Base-by-base conservation (phyloP, 176 grass and related monocot species). In the Carex myosuroides region DNA sequence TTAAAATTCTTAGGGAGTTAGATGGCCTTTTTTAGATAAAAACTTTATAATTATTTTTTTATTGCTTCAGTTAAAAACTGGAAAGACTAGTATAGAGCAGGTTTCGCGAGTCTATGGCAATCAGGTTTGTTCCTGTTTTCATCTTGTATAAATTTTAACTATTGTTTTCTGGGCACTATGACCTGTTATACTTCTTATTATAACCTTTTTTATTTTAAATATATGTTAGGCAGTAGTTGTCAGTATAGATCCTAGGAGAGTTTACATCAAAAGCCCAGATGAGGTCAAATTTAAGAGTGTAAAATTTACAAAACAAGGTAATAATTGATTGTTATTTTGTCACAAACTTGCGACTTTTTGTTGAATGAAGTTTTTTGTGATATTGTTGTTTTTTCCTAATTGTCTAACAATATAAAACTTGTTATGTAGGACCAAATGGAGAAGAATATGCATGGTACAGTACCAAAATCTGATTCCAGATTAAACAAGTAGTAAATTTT, bases 371-470 rank as follows among this genome's bases (percentile, higher is more conserved):
- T 18, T 37, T 24, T 86, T 74, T 86, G 1, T 79, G 21, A 72
- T 87, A 70, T 62, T 70, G 21, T 78, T 84, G 32, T 48, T 90
- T 76, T 66, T 61, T 59, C 64, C 5, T 64, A 71, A 66, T 86
- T 69, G 78, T 70, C 11, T 88, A 71, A 64, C 21, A 68, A 55
- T 78, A 16, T 78, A 2, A 78, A 78, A 78, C 24, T 76, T 54
- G 64, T 88, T 70, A 79, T 77, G 81, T 89, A 98, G 96, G 96
- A 32, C 88, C 93, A 66, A 81, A 69, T 61, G 96, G 93, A 81
- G 96, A 98, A 92, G 88, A 98, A 87, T 93, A 98, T 81, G 96
- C 93, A 86, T 98, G 96, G 96, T 98, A 90, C 87, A 21, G 5
- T 39, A 81, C 41, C 13, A 76, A 48, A 18, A 35, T 74, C 10